A percentile compares a stretch with the other conserved stretches of the same genome.
Conservation (phyloP, 2,329 filamentous ascomycete genomes). For the Sporothrix globosa region DNA sequence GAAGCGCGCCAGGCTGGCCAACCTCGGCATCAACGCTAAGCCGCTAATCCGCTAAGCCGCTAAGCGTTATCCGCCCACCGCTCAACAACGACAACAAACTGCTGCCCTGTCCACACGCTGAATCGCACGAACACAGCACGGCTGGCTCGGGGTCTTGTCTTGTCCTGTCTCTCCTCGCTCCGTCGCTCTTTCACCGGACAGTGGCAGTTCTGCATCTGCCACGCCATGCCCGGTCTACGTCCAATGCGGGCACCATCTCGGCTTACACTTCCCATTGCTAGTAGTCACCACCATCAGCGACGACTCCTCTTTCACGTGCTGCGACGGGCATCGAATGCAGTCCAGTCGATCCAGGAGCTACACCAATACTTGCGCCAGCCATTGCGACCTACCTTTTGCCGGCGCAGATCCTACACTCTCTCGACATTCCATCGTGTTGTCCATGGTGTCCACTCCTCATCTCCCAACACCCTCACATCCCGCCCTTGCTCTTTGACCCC, state of each 20-base stretch:
- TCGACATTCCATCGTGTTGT: too few species aligned
- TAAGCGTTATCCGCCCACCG: conserved; percentile 27
- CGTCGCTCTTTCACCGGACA: not conserved
- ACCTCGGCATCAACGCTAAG: conserved; percentile 31
- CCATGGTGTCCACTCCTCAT: not conserved
- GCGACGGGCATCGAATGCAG: not conserved
- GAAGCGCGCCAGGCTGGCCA: not conserved
- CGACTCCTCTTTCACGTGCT: conserved; percentile 25
- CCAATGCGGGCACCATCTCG: conserved; percentile 18
- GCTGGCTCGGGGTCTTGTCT: not conserved
- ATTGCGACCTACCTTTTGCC: not conserved
- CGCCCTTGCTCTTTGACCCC: not conserved
- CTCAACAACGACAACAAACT: not conserved
- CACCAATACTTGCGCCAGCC: not conserved
- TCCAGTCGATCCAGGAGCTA: not conserved
- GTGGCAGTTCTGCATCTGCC: not conserved
- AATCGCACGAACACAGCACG: not conserved
- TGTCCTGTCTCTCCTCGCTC: not conserved
- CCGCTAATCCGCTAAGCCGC: not conserved
- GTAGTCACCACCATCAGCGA: not conserved
- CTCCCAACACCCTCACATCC: not conserved
- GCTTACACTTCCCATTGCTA: not conserved
- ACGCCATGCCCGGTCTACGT: conserved; percentile 24
- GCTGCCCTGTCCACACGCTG: not conserved
- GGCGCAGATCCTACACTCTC: not conserved